Percentiles rank a stretch among this genome's conserved stretches.
These are phyloP conservation scores for Clonostachys rosea DNA, from an alignment of 2,329 filamentous ascomycete genomes.

Conservation along the genomic window DNA sequence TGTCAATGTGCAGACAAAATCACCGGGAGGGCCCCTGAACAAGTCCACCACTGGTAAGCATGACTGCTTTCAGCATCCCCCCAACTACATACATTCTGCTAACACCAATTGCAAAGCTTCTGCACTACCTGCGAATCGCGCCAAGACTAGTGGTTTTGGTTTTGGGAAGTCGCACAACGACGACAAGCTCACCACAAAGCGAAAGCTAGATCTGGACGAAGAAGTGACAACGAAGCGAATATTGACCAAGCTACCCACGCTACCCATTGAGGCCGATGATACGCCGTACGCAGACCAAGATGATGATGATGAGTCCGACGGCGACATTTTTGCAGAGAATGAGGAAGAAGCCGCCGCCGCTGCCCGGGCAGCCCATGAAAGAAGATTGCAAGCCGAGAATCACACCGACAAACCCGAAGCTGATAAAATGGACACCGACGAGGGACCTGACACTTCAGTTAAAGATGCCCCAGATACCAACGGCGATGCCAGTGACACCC, in stretches of 20 bases:
- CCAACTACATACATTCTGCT: constrained; percentile 6
- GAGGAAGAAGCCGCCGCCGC: constrained; percentile 88
- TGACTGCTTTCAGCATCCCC: constrained; percentile 1
- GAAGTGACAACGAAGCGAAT: constrained; percentile 85
- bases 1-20: constrained; percentile 33
- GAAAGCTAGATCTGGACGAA: constrained; percentile 80
- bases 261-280: constrained; percentile 61
- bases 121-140: constrained; percentile 60
- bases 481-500: background rate
- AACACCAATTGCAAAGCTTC: constrained; percentile 30
- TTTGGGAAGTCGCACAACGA: constrained; percentile 66
- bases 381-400: constrained; percentile 49
- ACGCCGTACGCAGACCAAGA: constrained; percentile 58
- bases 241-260: constrained; percentile 82
- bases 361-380: constrained; percentile 78
- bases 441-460: constrained; percentile 3
- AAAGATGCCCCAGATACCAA: constrained; percentile 11
- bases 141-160: constrained; percentile 80
- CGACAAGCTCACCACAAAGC: constrained; percentile 65
- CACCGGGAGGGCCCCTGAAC: constrained; percentile 18
- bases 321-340: constrained; percentile 71
- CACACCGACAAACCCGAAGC: constrained; percentile 33
- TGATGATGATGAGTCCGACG: constrained; percentile 69
- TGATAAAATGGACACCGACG: constrained; percentile 19
- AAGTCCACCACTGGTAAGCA: constrained; percentile 28